Conservation (phyloP, 148 eudicot species). For the Selenicereus undatus region DNA sequence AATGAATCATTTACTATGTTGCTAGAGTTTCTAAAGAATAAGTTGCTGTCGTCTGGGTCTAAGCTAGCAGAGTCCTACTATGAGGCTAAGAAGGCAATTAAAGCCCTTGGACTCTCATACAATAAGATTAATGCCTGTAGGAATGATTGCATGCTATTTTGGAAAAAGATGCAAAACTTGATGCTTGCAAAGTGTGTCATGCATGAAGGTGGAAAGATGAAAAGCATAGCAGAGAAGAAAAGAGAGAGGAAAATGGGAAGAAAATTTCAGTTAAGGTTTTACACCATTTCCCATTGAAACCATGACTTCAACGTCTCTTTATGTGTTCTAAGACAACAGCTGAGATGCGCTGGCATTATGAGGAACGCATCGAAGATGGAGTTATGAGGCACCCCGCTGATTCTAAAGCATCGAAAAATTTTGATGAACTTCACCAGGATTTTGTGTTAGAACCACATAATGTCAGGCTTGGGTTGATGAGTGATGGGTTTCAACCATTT, state of each 20-base stretch:
- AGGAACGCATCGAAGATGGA: no score
- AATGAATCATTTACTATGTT: no score
- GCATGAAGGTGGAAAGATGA: slow-evolving; percentile 1
- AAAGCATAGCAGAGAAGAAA: not conserved
- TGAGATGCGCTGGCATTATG: no score
- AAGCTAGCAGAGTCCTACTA: not conserved
- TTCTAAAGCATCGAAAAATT: no score
- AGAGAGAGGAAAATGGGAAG: not conserved
- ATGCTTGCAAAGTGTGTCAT: no score
- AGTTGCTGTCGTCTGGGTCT: not conserved
- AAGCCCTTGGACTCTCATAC: not conserved
- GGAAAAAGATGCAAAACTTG: not conserved
- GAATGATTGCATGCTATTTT: no score
- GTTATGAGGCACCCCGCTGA: no score
- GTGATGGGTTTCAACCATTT: no score
- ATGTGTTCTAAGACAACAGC: not conserved
- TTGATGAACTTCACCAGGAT: no score
- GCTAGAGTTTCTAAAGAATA: no score
- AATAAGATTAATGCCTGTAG: slow-evolving; percentile 1
- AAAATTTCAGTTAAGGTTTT: not conserved
- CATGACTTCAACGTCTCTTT: not conserved
- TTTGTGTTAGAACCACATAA: no score
- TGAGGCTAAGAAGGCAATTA: slow-evolving; percentile 1
- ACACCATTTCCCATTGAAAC: not conserved
- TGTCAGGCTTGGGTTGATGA: no score